A percentile compares a stretch with the other conserved stretches of the same genome.
phyloP scores from a whole-genome alignment of 352 stramenopile genomes.

The Phytophthora melonis region DNA sequence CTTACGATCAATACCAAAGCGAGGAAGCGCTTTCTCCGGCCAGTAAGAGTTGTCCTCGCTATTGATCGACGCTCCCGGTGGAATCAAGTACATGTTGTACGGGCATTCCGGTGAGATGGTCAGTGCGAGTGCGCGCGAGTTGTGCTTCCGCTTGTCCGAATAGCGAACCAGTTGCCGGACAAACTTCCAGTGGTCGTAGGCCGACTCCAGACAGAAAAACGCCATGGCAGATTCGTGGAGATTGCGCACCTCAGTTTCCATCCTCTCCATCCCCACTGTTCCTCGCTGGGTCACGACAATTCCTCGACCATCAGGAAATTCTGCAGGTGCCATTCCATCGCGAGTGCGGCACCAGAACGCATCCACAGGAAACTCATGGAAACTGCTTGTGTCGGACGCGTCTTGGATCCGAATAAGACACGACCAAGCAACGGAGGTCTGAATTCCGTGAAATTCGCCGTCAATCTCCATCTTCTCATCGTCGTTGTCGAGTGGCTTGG shows the following conservation, averaged over 20 bases:
- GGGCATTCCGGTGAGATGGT: conserved; percentile 48
- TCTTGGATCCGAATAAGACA: conserved; percentile 65
- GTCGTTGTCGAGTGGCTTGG: conserved; percentile 46
- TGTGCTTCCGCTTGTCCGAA: conserved; percentile 69
- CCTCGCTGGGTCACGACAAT: conserved; percentile 53
- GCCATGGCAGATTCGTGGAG: conserved; percentile 51
- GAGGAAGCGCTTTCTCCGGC: conserved; percentile 57
- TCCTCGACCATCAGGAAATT: conserved; percentile 33
- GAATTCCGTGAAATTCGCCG: conserved; percentile 7
- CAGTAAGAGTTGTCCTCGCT: conserved; percentile 79
- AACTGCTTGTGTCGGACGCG: conserved; percentile 45
- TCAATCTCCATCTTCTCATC: conserved; percentile 55
- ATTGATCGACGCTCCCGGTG: conserved; percentile 80
- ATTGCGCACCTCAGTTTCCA: conserved; percentile 55
- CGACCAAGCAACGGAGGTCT: conserved; percentile 50
- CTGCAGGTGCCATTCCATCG: conserved; percentile 35
- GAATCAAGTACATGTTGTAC: conserved; percentile 74
- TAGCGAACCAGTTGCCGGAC: conserved; percentile 74
- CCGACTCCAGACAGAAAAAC: conserved; percentile 73
- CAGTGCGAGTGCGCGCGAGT: conserved; percentile 56
- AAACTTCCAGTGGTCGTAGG: conserved; percentile 79
- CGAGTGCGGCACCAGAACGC: conserved; percentile 56
- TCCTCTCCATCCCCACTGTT: conserved; percentile 48
- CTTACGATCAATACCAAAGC: conserved; percentile 57
- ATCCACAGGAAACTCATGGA: conserved; percentile 68